phyloP scores from a whole-genome alignment of 2,329 filamentous ascomycete species.

The Trichophyton verrucosum region DNA sequence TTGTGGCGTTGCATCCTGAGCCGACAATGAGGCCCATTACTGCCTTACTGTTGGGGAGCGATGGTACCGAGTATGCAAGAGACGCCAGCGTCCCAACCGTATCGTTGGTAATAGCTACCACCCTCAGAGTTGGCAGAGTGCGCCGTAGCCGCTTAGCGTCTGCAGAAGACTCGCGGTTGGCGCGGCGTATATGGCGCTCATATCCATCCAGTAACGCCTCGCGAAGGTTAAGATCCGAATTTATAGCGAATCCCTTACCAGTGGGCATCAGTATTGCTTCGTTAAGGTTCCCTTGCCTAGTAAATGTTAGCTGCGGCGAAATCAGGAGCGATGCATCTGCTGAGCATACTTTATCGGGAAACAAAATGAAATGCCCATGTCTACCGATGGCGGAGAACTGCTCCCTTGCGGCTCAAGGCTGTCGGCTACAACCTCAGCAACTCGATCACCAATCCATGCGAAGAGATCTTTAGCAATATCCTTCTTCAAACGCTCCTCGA shows the following conservation, averaged over 20 bases:
- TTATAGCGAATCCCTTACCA: constrained; percentile 39
- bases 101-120: constrained; percentile 65
- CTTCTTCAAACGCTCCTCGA: constrained; percentile 58
- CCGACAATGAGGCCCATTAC: constrained; percentile 66
- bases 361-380: constrained; percentile 32
- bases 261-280: constrained; percentile 42
- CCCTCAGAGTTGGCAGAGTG: constrained; percentile 48
- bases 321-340: neutral
- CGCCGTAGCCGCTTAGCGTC: constrained; percentile 19
- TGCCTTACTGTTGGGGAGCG: constrained; percentile 45
- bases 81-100: constrained; percentile 66
- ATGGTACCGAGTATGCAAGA: constrained; percentile 54
- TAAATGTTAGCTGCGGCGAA: constrained; percentile 2
- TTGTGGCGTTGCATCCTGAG: constrained; percentile 64
- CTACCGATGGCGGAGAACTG: constrained; percentile 22
- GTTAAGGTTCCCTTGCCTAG: constrained; percentile 35
- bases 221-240: constrained; percentile 25
- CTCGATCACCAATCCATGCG: constrained; percentile 60
- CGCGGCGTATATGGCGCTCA: constrained; percentile 31
- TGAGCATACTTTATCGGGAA: constrained; percentile 29
- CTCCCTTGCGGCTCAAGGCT: constrained; percentile 14
- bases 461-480: constrained; percentile 60
- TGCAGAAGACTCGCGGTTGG: constrained; percentile 19
- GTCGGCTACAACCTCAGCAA: constrained; percentile 54
- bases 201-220: constrained; percentile 26